Conservation (phyloP, 2,329 filamentous ascomycete genomes). For the Pseudopithomyces chartarum region DNA sequence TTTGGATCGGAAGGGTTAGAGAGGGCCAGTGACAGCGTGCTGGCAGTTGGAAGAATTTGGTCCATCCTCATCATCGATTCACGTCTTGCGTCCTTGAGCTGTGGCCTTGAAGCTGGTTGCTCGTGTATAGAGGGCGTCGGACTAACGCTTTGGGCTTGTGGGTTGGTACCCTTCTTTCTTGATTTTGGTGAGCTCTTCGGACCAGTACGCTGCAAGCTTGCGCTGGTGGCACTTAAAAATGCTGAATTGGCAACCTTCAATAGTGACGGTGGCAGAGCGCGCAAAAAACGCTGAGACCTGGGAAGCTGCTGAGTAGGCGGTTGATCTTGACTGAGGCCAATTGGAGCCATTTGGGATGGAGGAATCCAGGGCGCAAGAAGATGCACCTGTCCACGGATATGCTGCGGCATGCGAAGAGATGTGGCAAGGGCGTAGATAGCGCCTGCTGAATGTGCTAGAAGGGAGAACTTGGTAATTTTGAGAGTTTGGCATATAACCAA, state of each 20-base stretch:
- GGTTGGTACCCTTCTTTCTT: constrained; percentile 34
- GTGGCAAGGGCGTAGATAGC: constrained; percentile 98
- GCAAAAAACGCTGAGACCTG: constrained; percentile 86
- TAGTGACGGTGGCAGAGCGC: constrained; percentile 86
- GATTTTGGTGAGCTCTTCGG: constrained; percentile 59
- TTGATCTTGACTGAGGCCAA: constrained; percentile 69
- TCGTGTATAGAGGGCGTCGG: neutral
- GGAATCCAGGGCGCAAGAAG: constrained; percentile 96
- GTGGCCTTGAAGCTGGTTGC: constrained; percentile 11
- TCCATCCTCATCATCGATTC: constrained; percentile 58
- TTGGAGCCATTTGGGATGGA: constrained; percentile 63
- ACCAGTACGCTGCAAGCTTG: constrained; percentile 64
- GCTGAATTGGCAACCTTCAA: constrained; percentile 93
- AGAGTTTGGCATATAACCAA: constrained; percentile 90
- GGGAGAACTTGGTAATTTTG: constrained; percentile 93
- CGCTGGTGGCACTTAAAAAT: constrained; percentile 91
- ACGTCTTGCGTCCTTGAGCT: constrained; percentile 43
- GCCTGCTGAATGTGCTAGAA: constrained; percentile 93
- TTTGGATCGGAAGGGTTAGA: constrained; percentile 36
- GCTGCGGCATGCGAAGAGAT: constrained; percentile 91
- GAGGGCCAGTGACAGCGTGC: constrained; percentile 35
- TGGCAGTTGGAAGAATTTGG: constrained; percentile 49
- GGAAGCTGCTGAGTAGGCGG: constrained; percentile 86
- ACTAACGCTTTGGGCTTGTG: constrained; percentile 8
- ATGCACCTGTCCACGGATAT: constrained; percentile 92